phyloP scores from a whole-genome alignment of 139 green algal genomes.

The Tetradesmus lagerheimii region DNA sequence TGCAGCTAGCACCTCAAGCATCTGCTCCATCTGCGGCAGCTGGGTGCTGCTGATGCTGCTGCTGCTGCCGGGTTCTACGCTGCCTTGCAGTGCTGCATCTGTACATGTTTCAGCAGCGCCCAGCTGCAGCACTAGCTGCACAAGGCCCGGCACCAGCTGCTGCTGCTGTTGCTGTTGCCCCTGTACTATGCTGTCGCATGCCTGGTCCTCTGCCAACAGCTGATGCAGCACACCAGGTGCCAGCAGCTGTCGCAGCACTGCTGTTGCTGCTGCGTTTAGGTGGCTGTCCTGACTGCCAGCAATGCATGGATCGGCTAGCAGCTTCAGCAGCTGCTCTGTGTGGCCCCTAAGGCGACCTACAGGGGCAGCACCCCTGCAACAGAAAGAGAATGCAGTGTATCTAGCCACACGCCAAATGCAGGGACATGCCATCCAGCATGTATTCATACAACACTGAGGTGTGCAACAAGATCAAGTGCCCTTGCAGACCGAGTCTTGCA shows the following conservation, averaged over 20 bases:
- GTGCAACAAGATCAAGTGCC: not conserved
- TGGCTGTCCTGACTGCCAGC: conserved; percentile 31
- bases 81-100: not conserved
- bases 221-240: not conserved
- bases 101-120: not conserved
- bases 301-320: not conserved
- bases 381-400: too few species aligned
- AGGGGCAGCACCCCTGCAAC: conserved; percentile 2
- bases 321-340: not conserved
- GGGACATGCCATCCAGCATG: too few species aligned
- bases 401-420: too few species aligned
- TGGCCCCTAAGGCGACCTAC: not conserved
- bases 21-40: not conserved
- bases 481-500: too few species aligned
- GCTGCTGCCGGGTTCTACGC: not conserved
- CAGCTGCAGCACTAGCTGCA: conserved; percentile 12
- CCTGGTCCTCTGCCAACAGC: not conserved
- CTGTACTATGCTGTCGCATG: not conserved
- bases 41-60: not conserved
- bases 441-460: not conserved
- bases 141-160: not conserved
- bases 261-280: not conserved
- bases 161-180: not conserved
- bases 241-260: conserved; percentile 17
- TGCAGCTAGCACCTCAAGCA: not conserved